Percentiles rank a stretch among this genome's conserved stretches.
These are phyloP conservation scores for Nannochloris sp. DNA, from an alignment of 139 green algal species.

Conservation along the genomic window DNA sequence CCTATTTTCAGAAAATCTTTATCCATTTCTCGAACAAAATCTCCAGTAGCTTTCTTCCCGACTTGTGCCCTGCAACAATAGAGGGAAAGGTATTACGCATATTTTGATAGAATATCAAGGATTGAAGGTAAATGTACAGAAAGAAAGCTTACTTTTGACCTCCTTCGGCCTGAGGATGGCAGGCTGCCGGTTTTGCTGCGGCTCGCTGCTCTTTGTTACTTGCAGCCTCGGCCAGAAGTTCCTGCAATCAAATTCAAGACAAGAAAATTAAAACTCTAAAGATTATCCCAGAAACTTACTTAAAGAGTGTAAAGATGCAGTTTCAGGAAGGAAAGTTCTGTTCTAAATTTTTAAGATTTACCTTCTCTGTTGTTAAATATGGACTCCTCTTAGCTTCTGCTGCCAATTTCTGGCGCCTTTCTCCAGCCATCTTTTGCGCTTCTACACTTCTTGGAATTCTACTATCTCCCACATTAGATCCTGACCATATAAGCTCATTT, in stretches of 20 bases:
- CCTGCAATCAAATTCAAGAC: constrained; percentile 3
- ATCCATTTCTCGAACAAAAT: neutral
- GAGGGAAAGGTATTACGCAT: neutral
- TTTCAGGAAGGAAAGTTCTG: no score
- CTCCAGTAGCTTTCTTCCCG: constrained; percentile 13
- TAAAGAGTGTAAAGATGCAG: no score
- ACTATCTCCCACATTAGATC: no score
- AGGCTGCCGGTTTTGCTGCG: neutral
- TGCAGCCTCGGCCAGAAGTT: neutral
- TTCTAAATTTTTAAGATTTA: neutral
- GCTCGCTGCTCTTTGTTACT: neutral
- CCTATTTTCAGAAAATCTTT: constrained; percentile 16
- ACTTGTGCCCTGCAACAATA: constrained; percentile 1
- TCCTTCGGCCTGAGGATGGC: neutral
- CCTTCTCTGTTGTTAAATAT: constrained; percentile 12
- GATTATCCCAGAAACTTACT: neutral
- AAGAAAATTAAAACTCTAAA: neutral
- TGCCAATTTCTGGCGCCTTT: constrained; percentile 2
- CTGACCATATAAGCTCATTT: no score
- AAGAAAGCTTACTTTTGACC: constrained; percentile 1
- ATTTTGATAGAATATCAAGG: neutral
- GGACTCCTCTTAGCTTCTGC: constrained; percentile 3
- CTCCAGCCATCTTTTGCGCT: neutral
- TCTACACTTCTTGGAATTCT: neutral
- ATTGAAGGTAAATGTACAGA: no score